phyloP scores from a whole-genome alignment of 2,329 filamentous ascomycete species.

The Verticillium nonalfalfae region DNA sequence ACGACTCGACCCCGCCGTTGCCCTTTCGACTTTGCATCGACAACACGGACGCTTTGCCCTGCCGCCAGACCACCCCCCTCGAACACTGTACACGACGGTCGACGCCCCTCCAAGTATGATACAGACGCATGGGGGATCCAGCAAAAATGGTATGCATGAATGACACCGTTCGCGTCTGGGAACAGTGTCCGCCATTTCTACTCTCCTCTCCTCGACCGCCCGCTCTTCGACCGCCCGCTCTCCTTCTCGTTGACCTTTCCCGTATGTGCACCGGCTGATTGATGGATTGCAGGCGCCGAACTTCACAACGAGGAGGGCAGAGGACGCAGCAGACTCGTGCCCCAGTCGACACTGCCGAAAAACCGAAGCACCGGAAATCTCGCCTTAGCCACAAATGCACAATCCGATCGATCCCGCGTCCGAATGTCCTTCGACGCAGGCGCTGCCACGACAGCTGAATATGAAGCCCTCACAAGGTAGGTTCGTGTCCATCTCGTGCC shows the following conservation, averaged over 20 bases:
- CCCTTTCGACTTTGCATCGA: conserved; percentile 9
- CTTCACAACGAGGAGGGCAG: conserved; percentile 30
- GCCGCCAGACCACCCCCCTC: background rate
- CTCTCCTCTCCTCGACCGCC: too few relatives aligned
- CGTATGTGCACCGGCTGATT: conserved; percentile 11
- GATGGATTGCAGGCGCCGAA: conserved; percentile 30
- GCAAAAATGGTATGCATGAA: conserved; percentile 28
- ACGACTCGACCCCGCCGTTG: conserved; percentile 8
- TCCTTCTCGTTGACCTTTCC: conserved; percentile 2
- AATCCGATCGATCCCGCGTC: conserved; percentile 49
- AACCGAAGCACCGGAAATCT: conserved; percentile 62
- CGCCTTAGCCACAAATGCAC: conserved; percentile 38
- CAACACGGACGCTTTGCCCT: conserved; percentile 7
- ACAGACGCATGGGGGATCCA: conserved; percentile 34
- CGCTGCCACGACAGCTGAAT: conserved; percentile 49
- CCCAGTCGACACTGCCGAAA: conserved; percentile 50
- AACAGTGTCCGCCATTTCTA: background rate
- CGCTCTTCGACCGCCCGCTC: conserved; percentile 2
- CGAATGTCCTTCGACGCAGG: conserved; percentile 75
- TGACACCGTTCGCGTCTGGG: background rate
- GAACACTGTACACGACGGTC: background rate
- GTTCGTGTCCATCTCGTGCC: conserved; percentile 11
- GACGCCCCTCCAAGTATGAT: conserved; percentile 28
- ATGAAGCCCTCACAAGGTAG: conserved; percentile 69
- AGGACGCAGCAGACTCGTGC: conserved; percentile 37